Conservation (phyloP, 139 green algal genomes). For the Mychonastes homosphaera region DNA sequence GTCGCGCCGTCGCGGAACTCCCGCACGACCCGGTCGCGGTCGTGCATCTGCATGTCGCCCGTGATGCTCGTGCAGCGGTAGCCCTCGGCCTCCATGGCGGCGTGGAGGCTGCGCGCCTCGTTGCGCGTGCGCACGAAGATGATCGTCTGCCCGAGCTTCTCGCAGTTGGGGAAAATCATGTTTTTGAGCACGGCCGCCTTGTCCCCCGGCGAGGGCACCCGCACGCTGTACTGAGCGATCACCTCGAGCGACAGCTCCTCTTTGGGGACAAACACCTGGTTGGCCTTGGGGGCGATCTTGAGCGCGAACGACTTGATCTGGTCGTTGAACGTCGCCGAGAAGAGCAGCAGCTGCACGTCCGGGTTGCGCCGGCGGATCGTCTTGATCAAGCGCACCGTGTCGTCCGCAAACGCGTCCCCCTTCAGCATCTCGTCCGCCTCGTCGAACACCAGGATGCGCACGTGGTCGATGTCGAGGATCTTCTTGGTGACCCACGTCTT, state of each 20-base stretch:
- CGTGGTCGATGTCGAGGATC: constrained; percentile 48
- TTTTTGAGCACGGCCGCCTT: constrained; percentile 85
- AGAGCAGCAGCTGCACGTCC: constrained; percentile 68
- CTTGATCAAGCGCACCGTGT: constrained; percentile 57
- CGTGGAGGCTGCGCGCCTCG: constrained; percentile 38
- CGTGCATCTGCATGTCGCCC: constrained; percentile 71
- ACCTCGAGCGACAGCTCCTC: constrained; percentile 91
- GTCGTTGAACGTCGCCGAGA: constrained; percentile 96
- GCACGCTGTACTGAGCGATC: constrained; percentile 96
- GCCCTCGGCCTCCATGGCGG: constrained; percentile 68
- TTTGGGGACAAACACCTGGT: constrained; percentile 82
- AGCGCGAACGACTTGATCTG: constrained; percentile 74
- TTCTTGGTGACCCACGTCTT: constrained; percentile 66
- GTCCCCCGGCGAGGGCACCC: constrained; percentile 26
- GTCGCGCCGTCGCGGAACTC: constrained; percentile 87
- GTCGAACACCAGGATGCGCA: constrained; percentile 94
- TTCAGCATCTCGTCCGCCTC: constrained; percentile 99
- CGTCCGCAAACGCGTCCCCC: constrained; percentile 81
- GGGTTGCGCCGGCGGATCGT: constrained; percentile 42
- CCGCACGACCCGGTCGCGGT: constrained; percentile 78
- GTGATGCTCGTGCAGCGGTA: constrained; percentile 86
- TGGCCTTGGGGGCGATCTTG: constrained; percentile 60
- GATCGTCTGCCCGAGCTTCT: constrained; percentile 97
- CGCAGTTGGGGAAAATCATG: constrained; percentile 84
- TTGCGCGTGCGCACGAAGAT: constrained; percentile 86